A percentile compares a stretch with the other conserved stretches of the same genome.
These are phyloP conservation scores for Whalleya microplaca DNA, from an alignment of 2,329 filamentous ascomycete genomes.

Conservation along the genomic window DNA sequence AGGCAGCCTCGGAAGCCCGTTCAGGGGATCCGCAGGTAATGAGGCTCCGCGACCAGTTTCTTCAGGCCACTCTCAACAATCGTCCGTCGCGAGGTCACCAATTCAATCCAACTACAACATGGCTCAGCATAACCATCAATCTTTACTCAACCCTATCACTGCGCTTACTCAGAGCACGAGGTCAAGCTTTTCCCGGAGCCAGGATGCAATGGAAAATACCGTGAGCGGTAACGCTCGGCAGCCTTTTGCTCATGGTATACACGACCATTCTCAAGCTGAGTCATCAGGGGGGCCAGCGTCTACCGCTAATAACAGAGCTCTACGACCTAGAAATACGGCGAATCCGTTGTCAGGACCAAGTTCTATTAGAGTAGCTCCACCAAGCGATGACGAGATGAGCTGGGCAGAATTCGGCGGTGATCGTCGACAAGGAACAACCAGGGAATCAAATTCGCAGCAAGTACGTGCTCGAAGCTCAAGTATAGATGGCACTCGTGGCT, in stretches of 20 bases:
- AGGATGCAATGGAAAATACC: constrained; percentile 15
- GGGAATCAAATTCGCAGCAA: constrained; percentile 17
- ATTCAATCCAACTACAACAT: constrained; percentile 22
- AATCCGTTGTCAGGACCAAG: constrained; percentile 14
- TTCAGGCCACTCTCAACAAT: constrained; percentile 26
- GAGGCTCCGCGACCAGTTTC: constrained; percentile 27
- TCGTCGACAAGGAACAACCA: constrained; percentile 15
- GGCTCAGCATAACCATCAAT: constrained; percentile 14
- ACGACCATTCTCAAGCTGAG: constrained; percentile 16
- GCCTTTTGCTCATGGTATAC: constrained; percentile 22
- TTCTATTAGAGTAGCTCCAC: constrained; percentile 23
- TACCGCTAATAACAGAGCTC: constrained; percentile 1
- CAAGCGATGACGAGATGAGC: constrained; percentile 23
- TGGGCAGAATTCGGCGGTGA: constrained; percentile 20
- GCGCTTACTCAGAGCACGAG: constrained; percentile 25
- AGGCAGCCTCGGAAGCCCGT: constrained; percentile 58
- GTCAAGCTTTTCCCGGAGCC: constrained; percentile 22
- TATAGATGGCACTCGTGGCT: constrained; percentile 15
- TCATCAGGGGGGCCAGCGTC: constrained; percentile 11
- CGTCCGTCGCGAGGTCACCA: constrained; percentile 31
- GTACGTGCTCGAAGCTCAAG: constrained; percentile 20
- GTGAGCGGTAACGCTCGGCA: constrained; percentile 18
- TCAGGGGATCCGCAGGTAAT: constrained; percentile 45
- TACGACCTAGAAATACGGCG: constrained; percentile 2
- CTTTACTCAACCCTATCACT: constrained; percentile 19